Percentiles rank a stretch among this genome's conserved stretches.
Conservation (phyloP, 2,329 filamentous ascomycete species). For the Orbilia javanica region DNA sequence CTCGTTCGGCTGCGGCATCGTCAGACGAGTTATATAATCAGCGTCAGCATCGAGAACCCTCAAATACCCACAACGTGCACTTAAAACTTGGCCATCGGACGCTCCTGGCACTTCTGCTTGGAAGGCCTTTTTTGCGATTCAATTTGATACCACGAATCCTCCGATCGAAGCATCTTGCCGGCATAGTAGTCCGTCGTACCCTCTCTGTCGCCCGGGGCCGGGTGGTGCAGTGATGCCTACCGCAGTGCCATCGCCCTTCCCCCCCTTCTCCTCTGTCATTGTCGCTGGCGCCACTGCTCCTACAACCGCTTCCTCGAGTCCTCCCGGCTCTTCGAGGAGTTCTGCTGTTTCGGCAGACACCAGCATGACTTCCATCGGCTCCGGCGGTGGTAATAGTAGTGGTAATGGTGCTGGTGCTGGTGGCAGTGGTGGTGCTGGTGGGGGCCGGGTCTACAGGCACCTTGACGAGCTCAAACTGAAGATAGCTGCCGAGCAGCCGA, state of each 20-base stretch:
- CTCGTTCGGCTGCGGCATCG: too few relatives aligned
- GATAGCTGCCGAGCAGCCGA: conserved; percentile 33
- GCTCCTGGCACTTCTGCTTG: not conserved
- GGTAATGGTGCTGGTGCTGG: not conserved
- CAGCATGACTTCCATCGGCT: not conserved
- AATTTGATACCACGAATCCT: not conserved
- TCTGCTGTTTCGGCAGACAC: not conserved
- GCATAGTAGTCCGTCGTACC: not conserved
- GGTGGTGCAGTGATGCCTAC: conserved; percentile 58
- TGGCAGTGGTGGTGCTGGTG: not conserved
- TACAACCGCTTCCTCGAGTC: conserved; percentile 5
- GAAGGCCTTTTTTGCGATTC: not conserved
- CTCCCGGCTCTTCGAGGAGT: conserved; percentile 7
- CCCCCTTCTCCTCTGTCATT: not conserved
- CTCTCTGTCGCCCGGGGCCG: conserved; percentile 9
- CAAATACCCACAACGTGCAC: not conserved
- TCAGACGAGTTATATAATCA: not conserved
- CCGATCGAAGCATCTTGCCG: not conserved
- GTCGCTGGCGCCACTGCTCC: not conserved
- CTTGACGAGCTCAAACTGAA: conserved; percentile 53
- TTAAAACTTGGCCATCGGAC: not conserved
- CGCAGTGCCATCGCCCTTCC: conserved; percentile 33
- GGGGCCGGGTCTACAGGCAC: conserved; percentile 34
- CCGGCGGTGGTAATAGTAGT: not conserved
- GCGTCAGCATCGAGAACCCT: not conserved